Percentiles rank a stretch among this genome's conserved stretches.
Conservation (phyloP, 371 early-diverging fungal species). For the Apophysomyces elegans region DNA sequence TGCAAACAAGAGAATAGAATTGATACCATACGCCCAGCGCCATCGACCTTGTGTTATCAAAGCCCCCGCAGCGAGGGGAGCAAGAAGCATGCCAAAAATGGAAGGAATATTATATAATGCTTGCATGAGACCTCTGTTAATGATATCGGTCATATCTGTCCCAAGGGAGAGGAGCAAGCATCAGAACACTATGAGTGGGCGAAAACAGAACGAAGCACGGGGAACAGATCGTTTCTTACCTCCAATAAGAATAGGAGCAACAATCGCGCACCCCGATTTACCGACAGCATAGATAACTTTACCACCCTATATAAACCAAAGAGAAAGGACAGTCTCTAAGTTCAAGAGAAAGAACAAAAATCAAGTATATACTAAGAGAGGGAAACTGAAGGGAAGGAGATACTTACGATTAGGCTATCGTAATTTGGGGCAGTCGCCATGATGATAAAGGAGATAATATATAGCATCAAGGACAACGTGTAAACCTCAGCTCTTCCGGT, state of each 20-base stretch:
- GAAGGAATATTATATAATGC: slow-evolving; percentile 38
- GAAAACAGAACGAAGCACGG: too few species aligned
- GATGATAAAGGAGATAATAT: slow-evolving; percentile 22
- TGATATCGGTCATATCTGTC: slow-evolving; percentile 39
- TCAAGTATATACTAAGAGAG: background rate
- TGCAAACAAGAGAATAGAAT: slow-evolving; percentile 30
- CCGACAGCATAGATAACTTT: slow-evolving; percentile 43
- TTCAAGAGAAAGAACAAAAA: too few species aligned
- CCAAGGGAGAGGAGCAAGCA: background rate
- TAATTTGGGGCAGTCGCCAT: slow-evolving; percentile 27
- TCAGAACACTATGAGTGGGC: background rate
- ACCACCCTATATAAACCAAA: slow-evolving; percentile 26
- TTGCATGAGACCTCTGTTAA: slow-evolving; percentile 43
- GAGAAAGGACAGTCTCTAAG: background rate
- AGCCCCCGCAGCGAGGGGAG: slow-evolving; percentile 32
- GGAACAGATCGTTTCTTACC: slow-evolving; percentile 21
- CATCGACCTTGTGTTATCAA: slow-evolving; percentile 20
- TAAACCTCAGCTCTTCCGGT: slow-evolving; percentile 30
- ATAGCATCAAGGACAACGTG: slow-evolving; percentile 20
- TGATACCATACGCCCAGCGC: slow-evolving; percentile 38
- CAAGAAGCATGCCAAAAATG: slow-evolving; percentile 34
- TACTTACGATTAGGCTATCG: slow-evolving; percentile 25
- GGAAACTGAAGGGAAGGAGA: background rate
- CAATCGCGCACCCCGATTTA: slow-evolving; percentile 33
- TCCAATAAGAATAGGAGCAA: slow-evolving; percentile 43